A percentile compares a stretch with the other conserved stretches of the same genome.
Evolutionary conservation across 2,329 filamentous ascomycete species (phyloP).

Genomic region (Trichophyton simii): DNA sequence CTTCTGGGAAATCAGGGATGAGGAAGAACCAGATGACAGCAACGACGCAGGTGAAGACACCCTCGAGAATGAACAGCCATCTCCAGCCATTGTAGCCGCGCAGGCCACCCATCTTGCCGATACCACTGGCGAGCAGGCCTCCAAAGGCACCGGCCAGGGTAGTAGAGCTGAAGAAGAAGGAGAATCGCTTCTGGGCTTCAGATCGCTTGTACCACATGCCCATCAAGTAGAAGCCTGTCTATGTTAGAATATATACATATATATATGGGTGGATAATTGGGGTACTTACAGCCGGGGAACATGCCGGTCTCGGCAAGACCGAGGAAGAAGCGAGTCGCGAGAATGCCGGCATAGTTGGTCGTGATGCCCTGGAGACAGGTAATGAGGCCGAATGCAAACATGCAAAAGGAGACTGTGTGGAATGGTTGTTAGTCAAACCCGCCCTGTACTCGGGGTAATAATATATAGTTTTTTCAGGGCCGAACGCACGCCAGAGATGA

Average conservation of each 20-base stretch:
- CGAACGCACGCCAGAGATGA: slow-evolving; percentile 48
- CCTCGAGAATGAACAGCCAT: slow-evolving; percentile 50
- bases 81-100: slow-evolving; percentile 46
- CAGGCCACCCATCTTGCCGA: slow-evolving; percentile 45
- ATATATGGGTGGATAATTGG: not conserved
- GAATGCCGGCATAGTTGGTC: slow-evolving; percentile 61
- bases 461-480: not conserved
- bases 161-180: slow-evolving; percentile 77
- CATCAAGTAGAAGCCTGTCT: slow-evolving; percentile 47
- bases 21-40: slow-evolving; percentile 50
- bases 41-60: slow-evolving; percentile 49
- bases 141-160: slow-evolving; percentile 51
- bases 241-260: not conserved
- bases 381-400: slow-evolving; percentile 69
- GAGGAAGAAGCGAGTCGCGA: slow-evolving; percentile 74
- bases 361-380: slow-evolving; percentile 67
- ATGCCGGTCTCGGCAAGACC: slow-evolving; percentile 66
- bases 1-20: slow-evolving; percentile 62
- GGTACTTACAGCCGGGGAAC: slow-evolving; percentile 47
- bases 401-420: slow-evolving; percentile 53
- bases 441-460: not conserved
- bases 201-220: slow-evolving; percentile 73
- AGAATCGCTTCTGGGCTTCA: slow-evolving; percentile 84
- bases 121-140: slow-evolving; percentile 47
- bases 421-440: not conserved